Evolutionary conservation across 257 asterid genomes (phyloP), one percentile per base, ranked within the genome.

Genomic region (Marsdenia floribunda): DNA sequence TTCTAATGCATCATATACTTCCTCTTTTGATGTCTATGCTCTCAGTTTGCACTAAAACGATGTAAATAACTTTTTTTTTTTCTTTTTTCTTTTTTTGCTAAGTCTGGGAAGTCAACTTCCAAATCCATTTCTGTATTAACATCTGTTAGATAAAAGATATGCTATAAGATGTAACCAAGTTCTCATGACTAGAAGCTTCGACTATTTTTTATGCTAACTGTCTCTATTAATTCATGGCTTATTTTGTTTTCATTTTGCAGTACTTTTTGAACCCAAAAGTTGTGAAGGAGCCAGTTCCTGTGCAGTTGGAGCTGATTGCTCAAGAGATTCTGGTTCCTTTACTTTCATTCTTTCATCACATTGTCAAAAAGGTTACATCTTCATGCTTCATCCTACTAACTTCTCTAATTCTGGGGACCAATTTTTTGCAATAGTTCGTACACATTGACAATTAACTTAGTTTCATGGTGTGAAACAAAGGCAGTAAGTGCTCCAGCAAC

Each of bases 201-300:
- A 57, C 63, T 12, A 15, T 19, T 47, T 47, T 12, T 16, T 69
- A 21, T 22, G 18, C 46, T 52, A 29, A 60, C 53, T 71, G 35
- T 35, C 22, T 59, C 29, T 57, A 7, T 52, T 59, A 24, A 59
- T 24, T 24, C 38, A 11, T 59, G 66, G 18, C 9, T 59, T 59
- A 59, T 44, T 80, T 65, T 18, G 42, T 73, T 73, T 50, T 76
- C 55, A 50, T 53, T 67, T 55, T 55, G 46, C 87, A 84, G 87
- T 84, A 81, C 80, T 81, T 84, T 74, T 60, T 81, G 72, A 75
- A 81, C 59, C 85, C 87, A 46, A 81, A 77, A 79, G 78, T 84
- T 50, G 78, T 74, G 38, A 84, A 79, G 82, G 87, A 84, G 78
- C 87, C 87, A 58, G 87, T 84, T 60, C 87, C 87, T 70, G 76